These are phyloP conservation scores for Rhodotorula taiwanensis DNA, from an alignment of 768 basidiomycete genomes.

Conservation along the genomic window DNA sequence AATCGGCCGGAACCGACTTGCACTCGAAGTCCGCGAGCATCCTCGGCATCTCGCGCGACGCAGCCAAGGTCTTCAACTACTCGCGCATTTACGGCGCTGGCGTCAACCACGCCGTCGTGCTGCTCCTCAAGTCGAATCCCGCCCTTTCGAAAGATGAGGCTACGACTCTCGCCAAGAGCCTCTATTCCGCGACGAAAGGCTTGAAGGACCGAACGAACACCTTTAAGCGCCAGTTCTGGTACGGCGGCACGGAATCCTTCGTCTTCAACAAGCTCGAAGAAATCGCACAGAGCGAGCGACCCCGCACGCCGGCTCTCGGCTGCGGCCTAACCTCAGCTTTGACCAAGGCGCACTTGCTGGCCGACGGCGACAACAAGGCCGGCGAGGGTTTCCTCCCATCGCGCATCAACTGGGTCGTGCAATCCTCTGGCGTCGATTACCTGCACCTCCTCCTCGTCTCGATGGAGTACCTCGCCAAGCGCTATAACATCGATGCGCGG, in stretches of 20 bases:
- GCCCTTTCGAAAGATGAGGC: constrained; percentile 71
- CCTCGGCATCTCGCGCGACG: constrained; percentile 83
- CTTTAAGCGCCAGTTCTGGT: constrained; percentile 85
- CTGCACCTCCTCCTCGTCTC: constrained; percentile 91
- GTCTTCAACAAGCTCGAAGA: constrained; percentile 97
- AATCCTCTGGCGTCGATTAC: constrained; percentile 97
- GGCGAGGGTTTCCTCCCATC: constrained; percentile 89
- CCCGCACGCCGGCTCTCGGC: constrained; percentile 84
- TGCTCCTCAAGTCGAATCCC: constrained; percentile 77
- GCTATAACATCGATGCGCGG: constrained; percentile 77
- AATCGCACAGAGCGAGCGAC: constrained; percentile 77
- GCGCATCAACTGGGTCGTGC: constrained; percentile 98
- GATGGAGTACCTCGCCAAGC: constrained; percentile 77
- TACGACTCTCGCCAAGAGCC: constrained; percentile 66
- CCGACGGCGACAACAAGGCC: constrained; percentile 42
- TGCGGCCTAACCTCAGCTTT: constrained; percentile 90
- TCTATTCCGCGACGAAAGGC: constrained; percentile 91
- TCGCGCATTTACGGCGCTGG: constrained; percentile 98
- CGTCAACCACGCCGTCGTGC: constrained; percentile 81
- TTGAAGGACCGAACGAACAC: constrained; percentile 59
- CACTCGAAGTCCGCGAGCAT: constrained; percentile 95
- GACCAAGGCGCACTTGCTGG: constrained; percentile 78
- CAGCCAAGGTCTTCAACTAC: constrained; percentile 98
- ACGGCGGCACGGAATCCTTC: constrained; percentile 88
- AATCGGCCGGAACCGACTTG: constrained; percentile 85